These are phyloP conservation scores for Cyclospora cayetanensis DNA, from an alignment of 169 alveolate genomes.

Conservation along the genomic window DNA sequence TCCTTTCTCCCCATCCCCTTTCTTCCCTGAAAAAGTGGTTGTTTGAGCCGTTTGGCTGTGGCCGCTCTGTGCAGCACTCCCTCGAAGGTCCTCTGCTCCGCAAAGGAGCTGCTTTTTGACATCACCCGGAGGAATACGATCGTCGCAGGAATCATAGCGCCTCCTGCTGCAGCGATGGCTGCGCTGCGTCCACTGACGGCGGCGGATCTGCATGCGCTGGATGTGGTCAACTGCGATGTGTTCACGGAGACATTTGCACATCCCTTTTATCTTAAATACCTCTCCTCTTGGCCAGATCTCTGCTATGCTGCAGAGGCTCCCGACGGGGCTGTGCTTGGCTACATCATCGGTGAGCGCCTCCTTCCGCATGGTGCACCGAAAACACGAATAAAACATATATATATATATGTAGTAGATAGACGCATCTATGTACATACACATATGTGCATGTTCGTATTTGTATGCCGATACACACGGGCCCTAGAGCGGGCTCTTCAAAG, in stretches of 20 bases:
- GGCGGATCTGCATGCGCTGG: conserved; percentile 85
- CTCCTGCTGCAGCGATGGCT: conserved; percentile 4
- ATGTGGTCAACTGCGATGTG: conserved; percentile 91
- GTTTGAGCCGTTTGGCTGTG: too few species aligned
- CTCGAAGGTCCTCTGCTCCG: background rate
- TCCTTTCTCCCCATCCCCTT: background rate
- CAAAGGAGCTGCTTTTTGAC: background rate
- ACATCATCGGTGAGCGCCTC: conserved; percentile 85
- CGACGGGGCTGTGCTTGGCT: conserved; percentile 90
- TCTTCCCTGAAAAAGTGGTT: too few species aligned
- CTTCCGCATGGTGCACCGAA: background rate
- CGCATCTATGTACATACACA: background rate
- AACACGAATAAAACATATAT: too few species aligned
- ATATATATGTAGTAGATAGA: background rate
- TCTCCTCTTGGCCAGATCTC: conserved; percentile 93
- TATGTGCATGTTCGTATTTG: background rate
- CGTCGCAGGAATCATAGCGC: background rate
- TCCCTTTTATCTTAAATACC: conserved; percentile 90
- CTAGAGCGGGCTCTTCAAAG: too few species aligned
- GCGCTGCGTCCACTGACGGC: conserved; percentile 66
- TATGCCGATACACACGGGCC: too few species aligned
- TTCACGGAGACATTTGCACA: conserved; percentile 94
- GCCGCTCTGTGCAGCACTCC: too few species aligned
- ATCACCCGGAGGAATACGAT: background rate
- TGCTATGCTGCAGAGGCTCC: conserved; percentile 91